Percentiles rank a stretch among this genome's conserved stretches.
These are phyloP conservation scores for Macrophomina tecta DNA, from an alignment of 2,329 filamentous ascomycete genomes.

Conservation along the genomic window DNA sequence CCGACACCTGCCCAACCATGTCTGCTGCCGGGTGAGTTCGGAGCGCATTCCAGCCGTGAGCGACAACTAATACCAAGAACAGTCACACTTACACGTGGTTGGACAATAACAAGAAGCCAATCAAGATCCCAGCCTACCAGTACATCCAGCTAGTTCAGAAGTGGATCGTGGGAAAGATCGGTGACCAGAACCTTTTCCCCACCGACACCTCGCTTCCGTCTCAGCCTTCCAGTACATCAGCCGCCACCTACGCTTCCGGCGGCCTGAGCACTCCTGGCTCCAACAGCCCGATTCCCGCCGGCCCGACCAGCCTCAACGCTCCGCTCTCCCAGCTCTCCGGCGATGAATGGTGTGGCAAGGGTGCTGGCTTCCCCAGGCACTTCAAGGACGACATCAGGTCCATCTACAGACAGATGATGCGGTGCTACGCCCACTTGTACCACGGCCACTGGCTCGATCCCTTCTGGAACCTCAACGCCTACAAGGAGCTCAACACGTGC, in stretches of 20 bases:
- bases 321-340: conserved; percentile 69
- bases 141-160: conserved; percentile 97
- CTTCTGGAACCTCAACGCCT: conserved; percentile 56
- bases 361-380: conserved; percentile 69
- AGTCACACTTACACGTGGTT: conserved; percentile 98
- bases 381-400: conserved; percentile 78
- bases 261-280: conserved; percentile 54
- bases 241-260: conserved; percentile 62
- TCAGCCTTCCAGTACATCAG: conserved; percentile 53
- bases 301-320: conserved; percentile 53
- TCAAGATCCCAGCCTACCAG: conserved; percentile 88
- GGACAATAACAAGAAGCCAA: conserved; percentile 83
- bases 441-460: conserved; percentile 58
- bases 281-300: conserved; percentile 52
- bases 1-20: conserved; percentile 85
- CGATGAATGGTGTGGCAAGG: conserved; percentile 85
- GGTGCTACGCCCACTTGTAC: conserved; percentile 61
- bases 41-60: not conserved
- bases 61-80: not conserved
- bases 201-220: conserved; percentile 78
- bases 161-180: conserved; percentile 96
- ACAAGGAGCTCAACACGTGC: conserved; percentile 60
- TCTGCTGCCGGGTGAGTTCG: conserved; percentile 84
- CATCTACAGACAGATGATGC: conserved; percentile 62
- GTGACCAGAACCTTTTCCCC: conserved; percentile 87